Percentiles rank a stretch among this genome's conserved stretches.
phyloP scores from a whole-genome alignment of 305 asterid genomes.

The Fraxinus velutina region DNA sequence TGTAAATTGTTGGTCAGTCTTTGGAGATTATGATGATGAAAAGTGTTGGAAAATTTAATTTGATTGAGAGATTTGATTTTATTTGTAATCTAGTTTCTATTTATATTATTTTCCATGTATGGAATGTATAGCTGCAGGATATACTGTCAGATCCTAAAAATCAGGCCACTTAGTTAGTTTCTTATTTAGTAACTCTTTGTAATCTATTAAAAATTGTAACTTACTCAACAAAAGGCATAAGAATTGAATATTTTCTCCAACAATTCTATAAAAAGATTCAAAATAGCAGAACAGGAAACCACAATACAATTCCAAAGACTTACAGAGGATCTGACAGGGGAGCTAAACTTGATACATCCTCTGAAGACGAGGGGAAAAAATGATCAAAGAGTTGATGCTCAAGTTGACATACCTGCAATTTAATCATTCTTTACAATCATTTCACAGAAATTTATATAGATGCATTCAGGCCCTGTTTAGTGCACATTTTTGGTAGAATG shows the following conservation, averaged over 20 bases:
- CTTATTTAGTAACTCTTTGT: neutral
- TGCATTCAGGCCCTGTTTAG: neutral
- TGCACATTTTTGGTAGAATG: no score
- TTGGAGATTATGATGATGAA: conserved; percentile 1
- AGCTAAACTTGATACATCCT: conserved; percentile 87
- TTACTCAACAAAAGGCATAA: neutral
- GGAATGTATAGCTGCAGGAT: neutral
- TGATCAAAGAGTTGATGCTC: conserved; percentile 92
- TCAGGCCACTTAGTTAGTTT: neutral
- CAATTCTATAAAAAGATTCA: neutral
- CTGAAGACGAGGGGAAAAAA: conserved; percentile 94
- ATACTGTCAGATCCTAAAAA: neutral
- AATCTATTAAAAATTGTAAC: neutral
- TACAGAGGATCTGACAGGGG: conserved; percentile 92
- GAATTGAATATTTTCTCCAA: neutral
- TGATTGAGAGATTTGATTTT: neutral
- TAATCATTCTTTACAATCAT: conserved; percentile 13
- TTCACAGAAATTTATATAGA: neutral
- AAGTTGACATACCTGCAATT: conserved; percentile 83
- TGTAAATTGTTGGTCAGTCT: neutral
- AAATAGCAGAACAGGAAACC: conserved; percentile 21
- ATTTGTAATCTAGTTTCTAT: neutral
- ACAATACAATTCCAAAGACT: conserved; percentile 35
- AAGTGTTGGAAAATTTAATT: neutral
- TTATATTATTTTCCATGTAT: neutral